Evolutionary conservation across 1,284 basidiomycete genomes (phyloP), one percentile per base, ranked within the genome.

Genomic region (Cryptococcus sp.): DNA sequence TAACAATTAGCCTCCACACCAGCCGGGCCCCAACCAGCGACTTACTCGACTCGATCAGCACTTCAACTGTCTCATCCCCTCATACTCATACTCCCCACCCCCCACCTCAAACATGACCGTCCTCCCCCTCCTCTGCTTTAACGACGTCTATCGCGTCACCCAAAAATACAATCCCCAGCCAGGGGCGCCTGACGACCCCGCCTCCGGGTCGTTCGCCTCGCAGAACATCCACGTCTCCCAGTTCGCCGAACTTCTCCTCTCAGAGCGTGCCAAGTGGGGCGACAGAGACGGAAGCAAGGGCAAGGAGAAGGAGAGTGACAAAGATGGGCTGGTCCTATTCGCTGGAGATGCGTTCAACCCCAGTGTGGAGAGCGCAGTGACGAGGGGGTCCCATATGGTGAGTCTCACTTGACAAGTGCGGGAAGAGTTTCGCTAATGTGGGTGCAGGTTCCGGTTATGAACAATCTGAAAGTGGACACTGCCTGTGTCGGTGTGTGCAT

Each of bases 361-460:
- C 0, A 89, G 87, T 3, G 83, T 91, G 0, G 91, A 94, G 77
- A 89, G 87, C 65, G 86, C 87, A 8, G 86, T 96, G 21, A 94
- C 91, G 3, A 80, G 92, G 72, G 92, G 92, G 43, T 91, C 87
- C 58, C 91, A 95, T 82, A 89, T 95, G 89, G 89, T 91, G 64
- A 67, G 81, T 59, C 28, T 3, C 15, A 9, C 39, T 33, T 50
- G 45, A 51, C 35, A 21, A n/a, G 50, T 36, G 39, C 52, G 50
- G 33, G 5, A 40, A 15, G 13, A 24, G 20, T 24, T 16, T 48
- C 24, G 23, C 46, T 50, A 38, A 51, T 50, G 16, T 51, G 37
- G 43, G 47, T 37, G 20, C 39, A 47, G 40, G 18, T 91, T 21
- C 89, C 89, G 2, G 83, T 92, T 18, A 83, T 92, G 78, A 92